Base-by-base conservation (phyloP, 805 yeast species). In the Geotrichum ghanense region DNA sequence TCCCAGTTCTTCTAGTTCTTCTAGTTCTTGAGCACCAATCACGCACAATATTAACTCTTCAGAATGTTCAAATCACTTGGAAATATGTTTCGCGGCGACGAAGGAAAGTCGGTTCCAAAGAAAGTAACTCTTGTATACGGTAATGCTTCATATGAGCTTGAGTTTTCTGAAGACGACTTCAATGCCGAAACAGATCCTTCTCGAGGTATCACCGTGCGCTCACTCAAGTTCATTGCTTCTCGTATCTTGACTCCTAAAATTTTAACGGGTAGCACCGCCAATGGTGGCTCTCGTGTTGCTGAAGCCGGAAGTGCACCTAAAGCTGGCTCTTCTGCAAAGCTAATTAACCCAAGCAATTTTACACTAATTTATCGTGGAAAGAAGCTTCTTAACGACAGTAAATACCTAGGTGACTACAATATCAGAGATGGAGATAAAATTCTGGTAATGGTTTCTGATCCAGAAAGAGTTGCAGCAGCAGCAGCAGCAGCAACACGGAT, bases 391-490 rank as follows among this genome's bases (percentile, higher is more conserved):
- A 24, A 39, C 7, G 42, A 39, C 25, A 21, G 14, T 14, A 20
- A n/a, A 22, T 5, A 5, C 9, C 17, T 39, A 4, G 42, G 19
- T 6, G 42, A 39, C 22, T 20, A 20, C 14, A 22, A 22, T 12
- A 20, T 39, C 17, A 20, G 17, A 39, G 25, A 20, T 21, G 25
- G 25, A 9, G 23, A 20, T 39, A 39, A 39, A 21, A 21, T 39
- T 22, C 42, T 39, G 10, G 42, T 39, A n/a, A 21, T 39, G 42
- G 42, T 31, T 10, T 31, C 37, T n/a, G 16, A 31, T 31, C 37
- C 37, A n/a, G 37, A 31, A 31, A 9, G 37, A n/a, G 37, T 31
- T n/a, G 37, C 37, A n/a, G 37, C 37, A 6, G 37, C 37, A 6
- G 37, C 37, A n/a, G 37, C 37, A n/a, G 37, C 37, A n/a, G 37